Evolutionary conservation across 768 basidiomycete species (phyloP).

Genomic region (Hemileccinum rubropunctum): DNA sequence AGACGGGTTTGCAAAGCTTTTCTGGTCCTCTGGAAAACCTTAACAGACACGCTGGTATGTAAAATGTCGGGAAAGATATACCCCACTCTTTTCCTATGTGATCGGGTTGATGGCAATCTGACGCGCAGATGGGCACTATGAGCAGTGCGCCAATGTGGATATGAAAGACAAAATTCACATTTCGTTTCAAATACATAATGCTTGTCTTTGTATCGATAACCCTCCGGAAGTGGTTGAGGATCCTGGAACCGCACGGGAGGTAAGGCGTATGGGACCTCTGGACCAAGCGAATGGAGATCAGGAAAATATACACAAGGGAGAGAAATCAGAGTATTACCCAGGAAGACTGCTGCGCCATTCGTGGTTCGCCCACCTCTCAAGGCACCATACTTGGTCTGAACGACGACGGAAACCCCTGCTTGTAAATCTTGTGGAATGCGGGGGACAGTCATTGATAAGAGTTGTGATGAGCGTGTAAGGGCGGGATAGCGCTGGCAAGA

Average conservation of each 20-base stretch:
- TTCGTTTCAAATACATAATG: constrained; percentile 57
- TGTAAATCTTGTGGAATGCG: constrained; percentile 6
- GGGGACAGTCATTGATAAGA: background rate
- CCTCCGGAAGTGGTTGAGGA: constrained; percentile 51
- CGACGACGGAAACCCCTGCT: constrained; percentile 12
- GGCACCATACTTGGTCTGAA: constrained; percentile 53
- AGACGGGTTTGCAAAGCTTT: constrained; percentile 62
- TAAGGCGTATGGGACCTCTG: constrained; percentile 72
- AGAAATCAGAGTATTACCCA: constrained; percentile 40
- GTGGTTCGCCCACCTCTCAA: constrained; percentile 58
- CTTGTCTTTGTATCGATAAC: constrained; percentile 55
- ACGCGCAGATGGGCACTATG: no score
- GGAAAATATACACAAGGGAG: background rate
- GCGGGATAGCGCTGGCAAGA: no score
- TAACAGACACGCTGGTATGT: no score
- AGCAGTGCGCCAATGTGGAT: no score
- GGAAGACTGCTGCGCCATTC: constrained; percentile 60
- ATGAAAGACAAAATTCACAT: constrained; percentile 35
- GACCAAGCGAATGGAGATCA: background rate
- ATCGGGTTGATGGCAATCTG: constrained; percentile 58
- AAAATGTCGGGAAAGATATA: constrained; percentile 27
- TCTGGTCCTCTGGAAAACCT: constrained; percentile 46
- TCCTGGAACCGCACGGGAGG: constrained; percentile 66
- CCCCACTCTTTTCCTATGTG: constrained; percentile 58
- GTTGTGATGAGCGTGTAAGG: no score